Percentiles rank a stretch among this genome's conserved stretches.
Evolutionary conservation across 495 filamentous ascomycete genomes (phyloP).

Genomic region (Immersiella caudata): DNA sequence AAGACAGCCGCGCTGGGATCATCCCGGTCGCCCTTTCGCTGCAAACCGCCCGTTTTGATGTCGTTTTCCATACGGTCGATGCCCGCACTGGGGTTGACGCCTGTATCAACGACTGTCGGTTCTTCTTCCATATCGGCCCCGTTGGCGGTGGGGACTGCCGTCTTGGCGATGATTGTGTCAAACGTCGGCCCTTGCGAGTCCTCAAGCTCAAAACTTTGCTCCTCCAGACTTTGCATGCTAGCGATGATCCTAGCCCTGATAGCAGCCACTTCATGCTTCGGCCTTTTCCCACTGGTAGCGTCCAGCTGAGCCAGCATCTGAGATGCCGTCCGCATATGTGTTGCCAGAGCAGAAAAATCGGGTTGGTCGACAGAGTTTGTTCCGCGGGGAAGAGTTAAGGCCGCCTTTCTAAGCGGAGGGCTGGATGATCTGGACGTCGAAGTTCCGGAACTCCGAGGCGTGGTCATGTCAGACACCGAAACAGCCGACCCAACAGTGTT

Average conservation of each 20-base stretch:
- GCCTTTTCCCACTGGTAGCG: slow-evolving; percentile 69
- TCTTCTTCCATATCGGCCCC: slow-evolving; percentile 43
- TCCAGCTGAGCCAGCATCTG: slow-evolving; percentile 80
- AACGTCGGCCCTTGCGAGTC: slow-evolving; percentile 66
- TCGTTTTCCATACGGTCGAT: slow-evolving; percentile 81
- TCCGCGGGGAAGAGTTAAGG: slow-evolving; percentile 44
- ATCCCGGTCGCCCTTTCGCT: slow-evolving; percentile 73
- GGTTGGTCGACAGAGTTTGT: slow-evolving; percentile 58
- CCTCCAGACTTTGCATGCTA: slow-evolving; percentile 81
- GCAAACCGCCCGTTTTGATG: slow-evolving; percentile 73
- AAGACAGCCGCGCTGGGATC: slow-evolving; percentile 81
- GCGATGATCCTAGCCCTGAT: slow-evolving; percentile 79
- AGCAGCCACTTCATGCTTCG: slow-evolving; percentile 70
- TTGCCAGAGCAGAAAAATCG: slow-evolving; percentile 73
- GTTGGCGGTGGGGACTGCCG: slow-evolving; percentile 38
- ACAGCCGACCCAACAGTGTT: slow-evolving; percentile 53
- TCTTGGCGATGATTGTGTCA: slow-evolving; percentile 69
- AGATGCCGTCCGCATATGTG: slow-evolving; percentile 77
- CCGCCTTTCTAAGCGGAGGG: slow-evolving; percentile 55
- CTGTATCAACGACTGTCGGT: slow-evolving; percentile 40
- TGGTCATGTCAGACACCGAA: slow-evolving; percentile 52
- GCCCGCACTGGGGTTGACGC: slow-evolving; percentile 64
- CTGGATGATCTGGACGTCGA: slow-evolving; percentile 63
- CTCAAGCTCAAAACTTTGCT: slow-evolving; percentile 71
- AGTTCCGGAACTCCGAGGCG: slow-evolving; percentile 61